phyloP scores from a whole-genome alignment of 192 early-diverging fungal genomes.

The Pecoramyces ruminantium region DNA sequence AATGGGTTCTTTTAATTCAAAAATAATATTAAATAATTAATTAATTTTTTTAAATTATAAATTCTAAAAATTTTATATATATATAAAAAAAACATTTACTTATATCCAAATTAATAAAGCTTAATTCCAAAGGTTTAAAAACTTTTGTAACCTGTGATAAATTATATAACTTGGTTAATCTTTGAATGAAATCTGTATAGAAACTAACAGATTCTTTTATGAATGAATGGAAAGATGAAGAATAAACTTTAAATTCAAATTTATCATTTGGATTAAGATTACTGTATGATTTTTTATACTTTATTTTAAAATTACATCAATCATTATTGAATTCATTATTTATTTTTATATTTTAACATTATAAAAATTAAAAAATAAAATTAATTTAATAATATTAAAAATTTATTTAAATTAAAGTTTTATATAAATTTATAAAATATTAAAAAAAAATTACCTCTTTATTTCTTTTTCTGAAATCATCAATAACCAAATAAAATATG shows the following conservation, averaged over 20 bases:
- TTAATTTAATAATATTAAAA: too few species aligned
- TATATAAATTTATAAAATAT: too few species aligned
- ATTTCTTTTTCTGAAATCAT: neutral
- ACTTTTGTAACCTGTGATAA: neutral
- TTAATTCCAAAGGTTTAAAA: neutral
- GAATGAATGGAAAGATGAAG: neutral
- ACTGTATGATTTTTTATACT: neutral
- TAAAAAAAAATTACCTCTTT: neutral
- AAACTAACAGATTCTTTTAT: neutral
- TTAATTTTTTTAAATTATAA: too few species aligned
- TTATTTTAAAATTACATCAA: too few species aligned
- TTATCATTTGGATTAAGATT: neutral
- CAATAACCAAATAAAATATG: neutral
- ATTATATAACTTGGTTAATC: neutral
- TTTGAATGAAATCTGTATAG: neutral
- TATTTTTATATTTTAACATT: too few species aligned
- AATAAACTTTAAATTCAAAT: neutral
- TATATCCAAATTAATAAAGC: neutral
- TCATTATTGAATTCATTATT: too few species aligned
- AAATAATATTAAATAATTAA: too few species aligned
- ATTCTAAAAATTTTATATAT: too few species aligned
- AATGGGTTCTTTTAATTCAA: neutral
- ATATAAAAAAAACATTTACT: neutral
- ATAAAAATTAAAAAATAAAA: too few species aligned
- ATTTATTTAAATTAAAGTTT: too few species aligned